These are phyloP conservation scores for Anacardium occidentale DNA, from an alignment of 345 rosid genomes.

Conservation along the genomic window DNA sequence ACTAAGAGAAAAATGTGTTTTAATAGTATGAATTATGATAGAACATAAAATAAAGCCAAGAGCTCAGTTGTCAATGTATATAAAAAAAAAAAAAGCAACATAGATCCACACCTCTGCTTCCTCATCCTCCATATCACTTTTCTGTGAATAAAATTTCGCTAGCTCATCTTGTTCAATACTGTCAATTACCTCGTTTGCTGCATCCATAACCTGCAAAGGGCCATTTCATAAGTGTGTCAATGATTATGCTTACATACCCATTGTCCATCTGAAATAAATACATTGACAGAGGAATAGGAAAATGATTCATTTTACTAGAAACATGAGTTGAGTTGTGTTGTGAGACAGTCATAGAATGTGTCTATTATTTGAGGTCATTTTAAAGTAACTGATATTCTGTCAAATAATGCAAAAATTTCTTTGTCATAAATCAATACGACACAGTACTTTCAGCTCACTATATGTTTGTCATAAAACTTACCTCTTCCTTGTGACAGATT, in stretches of 20 bases:
- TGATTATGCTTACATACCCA: background rate
- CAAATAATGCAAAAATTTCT: no score
- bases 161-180: constrained; percentile 81
- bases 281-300: background rate
- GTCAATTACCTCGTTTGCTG: constrained; percentile 71
- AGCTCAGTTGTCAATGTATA: background rate
- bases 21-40: background rate
- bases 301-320: no score
- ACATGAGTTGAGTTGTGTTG: no score
- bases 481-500: constrained; percentile 62
- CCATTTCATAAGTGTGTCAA: constrained; percentile 3
- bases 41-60: background rate
- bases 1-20: background rate
- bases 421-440: no score
- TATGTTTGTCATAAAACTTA: constrained; percentile 30
- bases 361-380: no score
- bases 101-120: constrained; percentile 67
- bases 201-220: constrained; percentile 63
- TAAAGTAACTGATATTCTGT: no score
- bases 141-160: constrained; percentile 61
- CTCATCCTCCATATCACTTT: constrained; percentile 87
- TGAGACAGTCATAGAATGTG: no score
- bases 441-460: background rate
- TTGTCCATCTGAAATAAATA: background rate
- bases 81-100: background rate